Evolutionary conservation across 306 rosid species (phyloP), one percentile per base, ranked within the genome.

Genomic region (Gillenia trifoliata): DNA sequence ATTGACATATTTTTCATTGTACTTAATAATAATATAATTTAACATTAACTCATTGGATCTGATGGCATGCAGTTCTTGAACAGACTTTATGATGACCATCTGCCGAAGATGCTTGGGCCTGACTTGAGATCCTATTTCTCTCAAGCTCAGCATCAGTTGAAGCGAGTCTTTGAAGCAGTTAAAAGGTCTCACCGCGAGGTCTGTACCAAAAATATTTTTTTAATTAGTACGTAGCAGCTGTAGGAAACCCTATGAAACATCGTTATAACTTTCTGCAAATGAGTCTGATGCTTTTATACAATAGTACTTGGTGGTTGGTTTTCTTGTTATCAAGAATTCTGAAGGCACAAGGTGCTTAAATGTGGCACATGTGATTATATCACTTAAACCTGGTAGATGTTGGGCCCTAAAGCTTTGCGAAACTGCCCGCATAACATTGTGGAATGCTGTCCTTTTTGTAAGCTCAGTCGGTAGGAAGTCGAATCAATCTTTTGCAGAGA

Each of bases 131-230:
- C 87, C 73, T 73, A 62, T 77, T 61, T 83, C 79, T 82, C 91
- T 79, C 76, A 56, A 81, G 85, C 87, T 77, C 64, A 72, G 80
- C 77, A 84, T 70, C 86, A 83, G 80, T 64, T 87, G 71, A 79
- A 88, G 80, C 79, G 79, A 70, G 78, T 66, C 72, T 87, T 77
- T 77, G 50, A 72, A 33, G 72, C 72, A 70, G 76, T 81, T 23
- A 88, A 83, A 81, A 85, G 72, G 73, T 87, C 86, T 83, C 97
- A 94, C 78, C 98, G 88, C 65, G 81, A 90, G 98, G 97, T 94
- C 43, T 64, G 84, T 84, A 64, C 71, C 62, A 62, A 66, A 75
- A 59, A 20, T 50, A 3, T n/a, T 36, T 13, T 26, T 49, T 55
- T 78, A 29, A 22, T 83, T 49, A 75, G 20, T 78, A 49, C 71